Evolutionary conservation across 2,329 filamentous ascomycete species (phyloP).

Genomic region (Exophiala xenobiotica): DNA sequence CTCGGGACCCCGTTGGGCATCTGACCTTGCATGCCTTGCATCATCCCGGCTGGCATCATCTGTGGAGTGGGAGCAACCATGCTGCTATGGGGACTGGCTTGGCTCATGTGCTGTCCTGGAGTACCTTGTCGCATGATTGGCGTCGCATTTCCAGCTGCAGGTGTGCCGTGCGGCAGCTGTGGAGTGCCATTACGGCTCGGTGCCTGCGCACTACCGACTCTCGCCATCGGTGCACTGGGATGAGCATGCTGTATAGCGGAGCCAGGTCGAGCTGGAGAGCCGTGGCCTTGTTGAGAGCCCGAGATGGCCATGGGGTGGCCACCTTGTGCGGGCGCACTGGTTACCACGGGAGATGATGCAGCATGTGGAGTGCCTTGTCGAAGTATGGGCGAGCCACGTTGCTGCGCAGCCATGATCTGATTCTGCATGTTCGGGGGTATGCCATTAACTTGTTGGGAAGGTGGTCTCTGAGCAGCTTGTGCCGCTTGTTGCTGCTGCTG

Average conservation of each 20-base stretch:
- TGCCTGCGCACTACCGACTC: conserved; percentile 47
- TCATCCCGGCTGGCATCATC: conserved; percentile 43
- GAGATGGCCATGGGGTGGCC: conserved; percentile 45
- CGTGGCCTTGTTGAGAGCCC: conserved; percentile 46
- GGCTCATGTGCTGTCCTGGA: conserved; percentile 47
- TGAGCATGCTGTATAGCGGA: conserved; percentile 49
- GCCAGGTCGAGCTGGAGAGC: conserved; percentile 46
- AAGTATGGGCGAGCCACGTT: conserved; percentile 48
- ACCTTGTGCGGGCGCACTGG: conserved; percentile 38
- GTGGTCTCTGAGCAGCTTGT: conserved; percentile 41
- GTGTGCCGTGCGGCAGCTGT: conserved; percentile 48
- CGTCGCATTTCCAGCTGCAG: conserved; percentile 47
- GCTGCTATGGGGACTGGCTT: conserved; percentile 46
- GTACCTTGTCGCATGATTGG: conserved; percentile 50
- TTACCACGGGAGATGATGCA: conserved; percentile 46
- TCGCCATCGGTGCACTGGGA: conserved; percentile 46
- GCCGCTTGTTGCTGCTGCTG: conserved; percentile 38
- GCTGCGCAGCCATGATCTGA: conserved; percentile 39
- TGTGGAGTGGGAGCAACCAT: conserved; percentile 46
- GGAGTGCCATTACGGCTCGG: conserved; percentile 48
- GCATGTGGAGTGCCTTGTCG: conserved; percentile 48
- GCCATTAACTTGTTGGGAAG: conserved; percentile 53
- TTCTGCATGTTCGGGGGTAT: conserved; percentile 44
- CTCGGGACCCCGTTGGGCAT: conserved; percentile 39
- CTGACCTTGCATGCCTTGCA: conserved; percentile 43